These are phyloP conservation scores for Colletotrichum sp. DNA, from an alignment of 2,329 filamentous ascomycete genomes.

Conservation along the genomic window DNA sequence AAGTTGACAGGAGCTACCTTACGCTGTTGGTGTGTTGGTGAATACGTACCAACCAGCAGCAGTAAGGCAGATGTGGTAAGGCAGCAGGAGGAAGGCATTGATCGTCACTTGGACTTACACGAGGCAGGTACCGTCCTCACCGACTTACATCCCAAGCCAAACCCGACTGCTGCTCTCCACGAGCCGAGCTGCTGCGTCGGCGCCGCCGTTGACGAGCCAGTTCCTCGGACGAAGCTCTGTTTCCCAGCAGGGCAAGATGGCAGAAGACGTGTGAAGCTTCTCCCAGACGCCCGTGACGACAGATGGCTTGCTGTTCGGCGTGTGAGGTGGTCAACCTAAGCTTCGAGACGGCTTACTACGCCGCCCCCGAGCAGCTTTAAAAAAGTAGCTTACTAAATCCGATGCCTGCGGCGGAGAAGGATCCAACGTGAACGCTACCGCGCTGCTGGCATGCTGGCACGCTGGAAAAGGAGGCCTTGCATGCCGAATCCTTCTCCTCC, in stretches of 20 bases:
- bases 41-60: neutral
- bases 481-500: neutral
- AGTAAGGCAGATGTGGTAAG: neutral
- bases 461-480: neutral
- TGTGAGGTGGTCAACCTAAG: neutral
- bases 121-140: neutral
- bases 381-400: neutral
- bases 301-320: neutral
- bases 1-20: neutral
- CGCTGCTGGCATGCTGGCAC: neutral
- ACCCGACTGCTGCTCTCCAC: neutral
- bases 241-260: neutral
- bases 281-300: neutral
- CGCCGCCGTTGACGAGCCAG: neutral
- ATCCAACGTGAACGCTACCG: neutral
- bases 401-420: neutral
- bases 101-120: neutral
- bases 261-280: neutral
- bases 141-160: neutral
- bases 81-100: neutral
- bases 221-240: neutral
- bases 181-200: neutral
- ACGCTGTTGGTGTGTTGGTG: neutral
- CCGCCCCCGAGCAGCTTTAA: neutral
- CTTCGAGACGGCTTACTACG: neutral